Evolutionary conservation across 1,284 basidiomycete species (phyloP), one percentile per base, ranked within the genome.

Genomic region (Phellinidium pouzarii): DNA sequence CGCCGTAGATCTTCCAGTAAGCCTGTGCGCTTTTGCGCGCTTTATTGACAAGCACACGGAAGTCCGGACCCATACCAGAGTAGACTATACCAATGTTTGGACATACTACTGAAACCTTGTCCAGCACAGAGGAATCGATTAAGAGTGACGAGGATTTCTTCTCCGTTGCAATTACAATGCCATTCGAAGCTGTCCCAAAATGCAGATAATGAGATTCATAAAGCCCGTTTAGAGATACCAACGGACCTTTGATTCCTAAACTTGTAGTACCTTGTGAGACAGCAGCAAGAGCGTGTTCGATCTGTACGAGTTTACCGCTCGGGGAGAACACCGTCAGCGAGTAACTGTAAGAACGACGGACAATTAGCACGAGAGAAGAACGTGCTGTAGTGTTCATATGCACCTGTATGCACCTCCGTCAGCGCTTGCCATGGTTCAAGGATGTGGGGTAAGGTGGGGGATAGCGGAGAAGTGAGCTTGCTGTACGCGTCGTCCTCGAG

Each of bases 61-160:
- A 99, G 71, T 99, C 96, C 50, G 96, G 96, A 0, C 96, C 94
- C 96, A 99, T 99, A 29, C 96, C 96, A 38, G 92, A 94, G 73
- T 99, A 99, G 47, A 99, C 96, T 62, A 99, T 93, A 49, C 96
- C 96, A 61, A 99, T 98, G 72, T 98, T 98, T 40, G 96, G 96
- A 70, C 95, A 99, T 61, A 99, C 87, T 49, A 94, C 78, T 3
- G 92, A 88, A 57, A 99, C 92, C 72, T 97, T 97, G 68, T 99
- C 96, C 59, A 99, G 80, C 75, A 95, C 91, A 14, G 91, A 91
- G 70, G 97, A 93, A 75, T 99, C 96, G 59, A 99, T 92, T 58
- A 99, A 81, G 61, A 97, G 87, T 17, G 96, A 99, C 14, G 94
- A 93, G 7, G 94, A 84, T 72, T 98, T 98, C 84, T 99, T 99